Base-by-base conservation (phyloP, 169 alveolate species). In the Babesia caballi region DNA sequence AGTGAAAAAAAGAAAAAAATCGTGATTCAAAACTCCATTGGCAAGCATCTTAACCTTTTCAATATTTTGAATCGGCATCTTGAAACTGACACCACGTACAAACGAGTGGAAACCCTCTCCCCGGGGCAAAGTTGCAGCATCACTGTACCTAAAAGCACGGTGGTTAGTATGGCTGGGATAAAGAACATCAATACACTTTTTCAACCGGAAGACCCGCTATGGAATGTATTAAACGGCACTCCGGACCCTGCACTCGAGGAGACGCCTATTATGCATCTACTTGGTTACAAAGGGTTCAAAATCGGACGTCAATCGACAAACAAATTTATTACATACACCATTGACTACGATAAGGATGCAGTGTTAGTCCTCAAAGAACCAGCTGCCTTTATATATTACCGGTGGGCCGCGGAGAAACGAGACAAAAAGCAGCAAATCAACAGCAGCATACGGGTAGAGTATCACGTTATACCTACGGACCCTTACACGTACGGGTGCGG, bases 401-500 rank as follows among this genome's bases (percentile, higher is more conserved):
- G 49, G 12, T 67, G 74, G 82, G 65, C 28, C 9, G 50, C 61
- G 2, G 19, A 69, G 36, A 25, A 56, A 6, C 1, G 2, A 1
- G 0, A 0, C 14, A n/a, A n/a, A n/a, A n/a, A n/a, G n/a, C n/a
- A n/a, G n/a, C n/a, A n/a, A n/a, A n/a, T n/a, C n/a, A n/a, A n/a
- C n/a, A n/a, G n/a, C n/a, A 56, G 6, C 15, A 12, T 56, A 44
- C 17, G 66, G 15, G 17, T 32, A 11, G 19, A 23, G 5, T 52
- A 11, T 28, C 0, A 21, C 36, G 12, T 81, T 6, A 9, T 81
- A 0, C 84, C 88, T 25, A 81, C 88, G 1, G 88, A 81, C 27
- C 88, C 88, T 23, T 81, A 60, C 67, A 81, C 84, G 4, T 66
- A 52, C 51, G 88, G 88, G 4, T 81, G 88, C 52, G 84, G 84